Evolutionary conservation across 2,329 filamentous ascomycete species (phyloP), one percentile per base, ranked within the genome.

Genomic region (Fusarium siculi): DNA sequence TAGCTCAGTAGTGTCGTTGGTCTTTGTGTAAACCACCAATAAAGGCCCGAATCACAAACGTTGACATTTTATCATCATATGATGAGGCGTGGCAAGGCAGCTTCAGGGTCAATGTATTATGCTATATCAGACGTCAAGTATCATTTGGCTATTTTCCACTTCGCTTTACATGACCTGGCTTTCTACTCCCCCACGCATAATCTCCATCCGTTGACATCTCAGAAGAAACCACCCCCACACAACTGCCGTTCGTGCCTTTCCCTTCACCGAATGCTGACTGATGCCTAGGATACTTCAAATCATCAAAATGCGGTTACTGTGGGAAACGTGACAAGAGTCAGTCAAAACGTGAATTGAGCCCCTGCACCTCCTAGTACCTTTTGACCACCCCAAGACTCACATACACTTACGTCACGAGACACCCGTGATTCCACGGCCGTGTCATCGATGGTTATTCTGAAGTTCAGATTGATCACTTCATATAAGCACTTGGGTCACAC

Each of bases 221-320:
- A 71, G 54, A 52, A 58, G 49, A 50, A 28, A 61, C 49, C 30
- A 54, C 74, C 77, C 74, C 72, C 77, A 77, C 72, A 62, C 72
- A 55, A 56, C 59, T 68, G 47, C 63, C 47, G 57, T 60, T 64
- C 42, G 25, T 42, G 50, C 59, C 47, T 61, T 50, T 68, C 43
- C 23, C 44, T 65, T 63, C 53, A 70, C 56, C 55, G 46, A 60
- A 63, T 57, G 59, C 74, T 76, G 67, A 76, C 73, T 47, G 32
- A 63, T 36, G 39, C 54, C 56, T 63, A 89, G 87, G 87, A 46
- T 89, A 89, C 76, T 85, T 83, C 68, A 86, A 84, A 65, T 87
- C 87, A 40, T 83, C 85, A 49, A 85, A 81, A 74, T 89, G 87
- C 77, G 87, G 87, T 58, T 89, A 89, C 76, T 89, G 87, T 79